These are phyloP conservation scores for Clonostachys rhizophaga DNA, from an alignment of 2,329 filamentous ascomycete species.

Conservation along the genomic window DNA sequence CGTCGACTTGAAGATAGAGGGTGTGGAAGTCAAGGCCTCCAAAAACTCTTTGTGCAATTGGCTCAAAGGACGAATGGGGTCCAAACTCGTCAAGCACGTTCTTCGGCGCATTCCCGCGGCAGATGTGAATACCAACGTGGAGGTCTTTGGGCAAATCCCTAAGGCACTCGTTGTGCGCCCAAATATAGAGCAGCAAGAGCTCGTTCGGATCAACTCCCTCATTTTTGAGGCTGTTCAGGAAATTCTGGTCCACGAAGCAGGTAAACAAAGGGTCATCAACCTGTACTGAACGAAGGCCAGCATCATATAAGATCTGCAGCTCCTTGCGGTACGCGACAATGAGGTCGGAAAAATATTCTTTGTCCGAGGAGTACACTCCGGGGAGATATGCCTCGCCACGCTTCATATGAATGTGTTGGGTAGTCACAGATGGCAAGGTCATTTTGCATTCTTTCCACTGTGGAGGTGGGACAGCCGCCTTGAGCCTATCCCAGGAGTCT, in stretches of 20 bases:
- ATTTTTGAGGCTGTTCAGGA: constrained; percentile 52
- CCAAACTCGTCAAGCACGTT: constrained; percentile 61
- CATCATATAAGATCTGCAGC: constrained; percentile 47
- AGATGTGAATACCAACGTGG: constrained; percentile 68
- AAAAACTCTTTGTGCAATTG: constrained; percentile 58
- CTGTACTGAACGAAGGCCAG: constrained; percentile 51
- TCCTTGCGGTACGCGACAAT: constrained; percentile 50
- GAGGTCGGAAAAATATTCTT: constrained; percentile 53
- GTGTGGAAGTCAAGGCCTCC: constrained; percentile 53
- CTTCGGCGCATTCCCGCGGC: constrained; percentile 56
- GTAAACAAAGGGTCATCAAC: constrained; percentile 60
- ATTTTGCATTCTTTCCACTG: constrained; percentile 63
- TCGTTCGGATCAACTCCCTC: constrained; percentile 58
- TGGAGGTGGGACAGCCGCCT: constrained; percentile 43
- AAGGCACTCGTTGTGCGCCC: constrained; percentile 69
- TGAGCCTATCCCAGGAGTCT: constrained; percentile 33
- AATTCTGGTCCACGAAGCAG: constrained; percentile 65
- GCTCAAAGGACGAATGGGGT: constrained; percentile 43
- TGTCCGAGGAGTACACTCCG: constrained; percentile 44
- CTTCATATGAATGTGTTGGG: constrained; percentile 55
- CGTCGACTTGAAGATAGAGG: constrained; percentile 59
- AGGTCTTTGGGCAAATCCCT: constrained; percentile 56
- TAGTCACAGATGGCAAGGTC: constrained; percentile 62
- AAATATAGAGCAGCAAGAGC: constrained; percentile 65
- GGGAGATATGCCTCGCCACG: constrained; percentile 47